phyloP scores from a whole-genome alignment of 805 yeast species.

The Priceomyces fermenticarens region DNA sequence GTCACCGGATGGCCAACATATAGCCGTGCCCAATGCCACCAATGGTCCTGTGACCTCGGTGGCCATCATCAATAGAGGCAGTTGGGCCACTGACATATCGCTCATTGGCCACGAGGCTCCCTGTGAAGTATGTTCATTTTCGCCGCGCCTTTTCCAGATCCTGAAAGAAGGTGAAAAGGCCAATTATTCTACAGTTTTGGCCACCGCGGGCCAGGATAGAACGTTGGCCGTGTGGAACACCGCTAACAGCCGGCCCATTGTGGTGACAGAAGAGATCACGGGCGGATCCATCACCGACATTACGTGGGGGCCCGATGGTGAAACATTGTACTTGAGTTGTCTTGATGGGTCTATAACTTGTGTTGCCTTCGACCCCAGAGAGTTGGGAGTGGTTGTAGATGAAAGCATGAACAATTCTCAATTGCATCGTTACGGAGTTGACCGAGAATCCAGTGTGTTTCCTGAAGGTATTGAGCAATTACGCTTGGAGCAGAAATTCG shows the following conservation, averaged over 20 bases:
- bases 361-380: slow-evolving; percentile 58
- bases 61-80: slow-evolving; percentile 71
- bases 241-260: slow-evolving; percentile 66
- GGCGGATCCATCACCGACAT: slow-evolving; percentile 82
- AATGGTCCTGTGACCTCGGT: slow-evolving; percentile 79
- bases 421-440: slow-evolving; percentile 82
- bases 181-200: slow-evolving; percentile 66
- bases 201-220: slow-evolving; percentile 95
- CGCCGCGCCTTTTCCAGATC: slow-evolving; percentile 62
- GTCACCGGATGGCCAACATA: slow-evolving; percentile 88
- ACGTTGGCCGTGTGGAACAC: slow-evolving; percentile 89
- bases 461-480: slow-evolving; percentile 87
- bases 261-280: slow-evolving; percentile 74
- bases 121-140: slow-evolving; percentile 74
- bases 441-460: slow-evolving; percentile 75
- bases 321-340: slow-evolving; percentile 68
- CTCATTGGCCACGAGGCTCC: slow-evolving; percentile 84
- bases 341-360: slow-evolving; percentile 80
- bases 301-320: slow-evolving; percentile 85
- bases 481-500: slow-evolving; percentile 55
- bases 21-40: slow-evolving; percentile 82
- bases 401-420: slow-evolving; percentile 63
- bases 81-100: slow-evolving; percentile 73
- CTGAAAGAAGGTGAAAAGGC: slow-evolving; percentile 23
- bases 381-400: slow-evolving; percentile 63